A percentile compares a stretch with the other conserved stretches of the same genome.
phyloP scores from a whole-genome alignment of 2,329 filamentous ascomycete genomes.

The Ascochyta rabiei region DNA sequence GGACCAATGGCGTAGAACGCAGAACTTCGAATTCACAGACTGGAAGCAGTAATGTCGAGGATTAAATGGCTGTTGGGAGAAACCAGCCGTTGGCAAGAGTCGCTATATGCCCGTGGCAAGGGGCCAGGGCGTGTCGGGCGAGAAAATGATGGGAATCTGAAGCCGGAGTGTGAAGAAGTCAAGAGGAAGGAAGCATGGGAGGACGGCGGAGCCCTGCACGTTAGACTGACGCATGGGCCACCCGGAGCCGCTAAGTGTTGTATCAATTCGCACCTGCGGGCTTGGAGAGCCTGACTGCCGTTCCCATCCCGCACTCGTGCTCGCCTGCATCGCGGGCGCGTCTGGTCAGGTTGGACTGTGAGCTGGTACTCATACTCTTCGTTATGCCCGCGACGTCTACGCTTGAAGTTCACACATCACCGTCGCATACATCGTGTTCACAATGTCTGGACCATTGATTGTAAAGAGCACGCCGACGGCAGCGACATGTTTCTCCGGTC shows the following conservation, averaged over 20 bases:
- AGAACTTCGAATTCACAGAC: slow-evolving; percentile 28
- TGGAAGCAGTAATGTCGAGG: slow-evolving; percentile 21
- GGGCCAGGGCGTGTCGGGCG: slow-evolving; percentile 22
- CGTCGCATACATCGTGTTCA: slow-evolving; percentile 3
- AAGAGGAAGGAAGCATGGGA: slow-evolving; percentile 29
- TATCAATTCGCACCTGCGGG: slow-evolving; percentile 3
- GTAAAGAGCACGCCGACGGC: background rate
- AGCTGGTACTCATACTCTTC: background rate
- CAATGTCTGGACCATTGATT: background rate
- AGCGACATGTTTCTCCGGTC: background rate
- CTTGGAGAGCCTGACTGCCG: slow-evolving; percentile 3
- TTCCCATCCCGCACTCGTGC: slow-evolving; percentile 9
- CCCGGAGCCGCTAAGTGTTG: background rate
- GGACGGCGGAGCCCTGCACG: slow-evolving; percentile 31
- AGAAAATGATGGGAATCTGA: slow-evolving; percentile 25
- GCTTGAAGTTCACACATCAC: slow-evolving; percentile 1
- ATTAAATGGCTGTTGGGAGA: slow-evolving; percentile 6
- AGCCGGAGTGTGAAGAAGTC: slow-evolving; percentile 30
- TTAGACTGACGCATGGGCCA: slow-evolving; percentile 7
- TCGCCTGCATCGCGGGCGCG: slow-evolving; percentile 4
- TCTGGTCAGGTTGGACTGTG: background rate
- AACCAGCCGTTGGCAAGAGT: slow-evolving; percentile 29
- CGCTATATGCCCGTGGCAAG: slow-evolving; percentile 9
- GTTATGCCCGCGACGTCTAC: background rate
- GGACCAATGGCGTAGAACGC: slow-evolving; percentile 43